These are phyloP conservation scores for Letharia columbiana DNA, from an alignment of 495 filamentous ascomycete species.

Conservation along the genomic window DNA sequence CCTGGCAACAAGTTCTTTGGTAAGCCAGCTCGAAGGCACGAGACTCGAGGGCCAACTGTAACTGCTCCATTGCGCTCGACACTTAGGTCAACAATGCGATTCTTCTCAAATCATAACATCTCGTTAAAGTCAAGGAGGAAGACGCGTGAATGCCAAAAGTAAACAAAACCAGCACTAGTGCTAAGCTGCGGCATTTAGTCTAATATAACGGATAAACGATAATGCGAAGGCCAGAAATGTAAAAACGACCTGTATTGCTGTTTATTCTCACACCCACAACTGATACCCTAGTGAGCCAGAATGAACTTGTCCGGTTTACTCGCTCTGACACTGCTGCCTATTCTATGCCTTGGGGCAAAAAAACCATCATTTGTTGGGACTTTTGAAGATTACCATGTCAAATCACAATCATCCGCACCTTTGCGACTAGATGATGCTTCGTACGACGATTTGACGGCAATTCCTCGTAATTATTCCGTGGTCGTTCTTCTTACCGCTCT, in stretches of 20 bases:
- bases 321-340: slow-evolving; percentile 38
- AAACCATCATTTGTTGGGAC: slow-evolving; percentile 39
- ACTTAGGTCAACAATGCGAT: background rate
- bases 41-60: slow-evolving; percentile 41
- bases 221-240: slow-evolving; percentile 12
- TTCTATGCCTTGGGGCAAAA: slow-evolving; percentile 42
- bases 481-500: slow-evolving; percentile 81
- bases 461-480: slow-evolving; percentile 74
- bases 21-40: slow-evolving; percentile 56
- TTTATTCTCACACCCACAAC: slow-evolving; percentile 33
- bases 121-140: background rate
- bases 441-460: slow-evolving; percentile 65
- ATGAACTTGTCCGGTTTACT: slow-evolving; percentile 49
- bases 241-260: background rate
- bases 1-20: slow-evolving; percentile 46
- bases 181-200: background rate
- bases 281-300: slow-evolving; percentile 27
- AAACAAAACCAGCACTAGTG: background rate
- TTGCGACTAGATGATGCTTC: slow-evolving; percentile 66
- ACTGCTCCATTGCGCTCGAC: slow-evolving; percentile 3
- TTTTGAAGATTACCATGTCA: slow-evolving; percentile 60
- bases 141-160: background rate
- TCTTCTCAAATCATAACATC: background rate
- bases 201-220: slow-evolving; percentile 1
- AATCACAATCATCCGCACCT: slow-evolving; percentile 56